Evolutionary conservation across 192 early-diverging fungal genomes (phyloP).

Genomic region (Geosiphon pyriformis): DNA sequence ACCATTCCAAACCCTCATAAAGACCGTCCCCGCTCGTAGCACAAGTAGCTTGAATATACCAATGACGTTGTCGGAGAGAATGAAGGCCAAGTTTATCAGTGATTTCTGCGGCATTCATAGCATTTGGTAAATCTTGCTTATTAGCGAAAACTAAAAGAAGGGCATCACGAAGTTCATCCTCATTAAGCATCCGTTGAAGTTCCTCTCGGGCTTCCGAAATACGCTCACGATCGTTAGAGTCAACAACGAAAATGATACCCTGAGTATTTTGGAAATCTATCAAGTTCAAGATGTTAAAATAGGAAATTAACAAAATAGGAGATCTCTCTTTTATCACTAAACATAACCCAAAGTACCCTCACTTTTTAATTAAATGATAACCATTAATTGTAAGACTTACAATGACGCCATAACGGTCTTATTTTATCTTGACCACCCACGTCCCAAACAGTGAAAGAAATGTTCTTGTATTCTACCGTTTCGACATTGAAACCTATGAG

Average conservation of each 20-base stretch:
- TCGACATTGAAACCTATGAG: conserved; percentile 92
- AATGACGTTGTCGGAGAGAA: conserved; percentile 72
- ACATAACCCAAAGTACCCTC: too few relatives aligned
- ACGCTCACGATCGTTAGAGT: conserved; percentile 95
- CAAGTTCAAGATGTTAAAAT: background rate
- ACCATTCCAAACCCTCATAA: conserved; percentile 96
- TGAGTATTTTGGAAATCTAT: conserved; percentile 95
- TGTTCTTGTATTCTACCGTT: conserved; percentile 97
- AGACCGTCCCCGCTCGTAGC: conserved; percentile 93
- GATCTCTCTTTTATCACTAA: too few relatives aligned
- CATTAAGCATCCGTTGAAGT: conserved; percentile 91
- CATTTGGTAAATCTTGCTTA: conserved; percentile 98
- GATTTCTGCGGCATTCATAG: conserved; percentile 91
- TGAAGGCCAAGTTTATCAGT: conserved; percentile 90
- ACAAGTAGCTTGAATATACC: conserved; percentile 94
- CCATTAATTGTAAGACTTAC: too few relatives aligned
- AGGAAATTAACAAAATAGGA: too few relatives aligned
- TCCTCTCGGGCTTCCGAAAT: conserved; percentile 90
- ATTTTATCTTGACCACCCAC: conserved; percentile 99
- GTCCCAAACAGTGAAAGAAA: conserved; percentile 98
- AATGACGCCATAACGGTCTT: conserved; percentile 96
- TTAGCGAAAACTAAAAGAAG: conserved; percentile 94
- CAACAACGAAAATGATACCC: conserved; percentile 96
- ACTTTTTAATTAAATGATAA: too few relatives aligned
- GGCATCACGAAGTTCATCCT: conserved; percentile 91